These are phyloP conservation scores for Eucalyptus tenuipes DNA, from an alignment of 345 rosid genomes.

Conservation along the genomic window DNA sequence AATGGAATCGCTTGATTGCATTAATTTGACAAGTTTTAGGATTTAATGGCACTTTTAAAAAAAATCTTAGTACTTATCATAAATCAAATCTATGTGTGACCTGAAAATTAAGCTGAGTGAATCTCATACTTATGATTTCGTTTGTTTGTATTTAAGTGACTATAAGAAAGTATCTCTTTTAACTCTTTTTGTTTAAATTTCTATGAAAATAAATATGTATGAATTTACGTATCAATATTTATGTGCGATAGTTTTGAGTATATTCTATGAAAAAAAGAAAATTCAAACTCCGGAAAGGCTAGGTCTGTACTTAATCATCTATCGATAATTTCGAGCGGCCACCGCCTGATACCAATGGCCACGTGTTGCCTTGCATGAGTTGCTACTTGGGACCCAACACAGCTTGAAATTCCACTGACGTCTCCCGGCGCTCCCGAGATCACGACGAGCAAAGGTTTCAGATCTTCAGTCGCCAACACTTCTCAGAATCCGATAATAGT, in stretches of 20 bases:
- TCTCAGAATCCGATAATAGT: neutral
- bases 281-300: no score
- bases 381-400: neutral
- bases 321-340: neutral
- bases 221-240: no score
- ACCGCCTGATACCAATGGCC: neutral
- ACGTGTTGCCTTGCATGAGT: neutral
- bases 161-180: no score
- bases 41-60: no score
- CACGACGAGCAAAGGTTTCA: neutral
- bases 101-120: neutral
- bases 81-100: neutral
- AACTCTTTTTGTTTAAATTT: no score
- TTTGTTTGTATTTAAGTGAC: no score
- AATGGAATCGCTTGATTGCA: no score
- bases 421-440: neutral
- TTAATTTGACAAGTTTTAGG: no score
- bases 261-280: no score
- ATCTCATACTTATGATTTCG: neutral
- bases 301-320: neutral
- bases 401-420: neutral
- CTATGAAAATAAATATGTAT: no score
- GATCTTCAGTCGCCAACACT: neutral
- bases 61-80: no score
- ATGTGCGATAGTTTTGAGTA: no score